Evolutionary conservation across 2,329 filamentous ascomycete genomes (phyloP).

Genomic region (Metarhizium humberi): DNA sequence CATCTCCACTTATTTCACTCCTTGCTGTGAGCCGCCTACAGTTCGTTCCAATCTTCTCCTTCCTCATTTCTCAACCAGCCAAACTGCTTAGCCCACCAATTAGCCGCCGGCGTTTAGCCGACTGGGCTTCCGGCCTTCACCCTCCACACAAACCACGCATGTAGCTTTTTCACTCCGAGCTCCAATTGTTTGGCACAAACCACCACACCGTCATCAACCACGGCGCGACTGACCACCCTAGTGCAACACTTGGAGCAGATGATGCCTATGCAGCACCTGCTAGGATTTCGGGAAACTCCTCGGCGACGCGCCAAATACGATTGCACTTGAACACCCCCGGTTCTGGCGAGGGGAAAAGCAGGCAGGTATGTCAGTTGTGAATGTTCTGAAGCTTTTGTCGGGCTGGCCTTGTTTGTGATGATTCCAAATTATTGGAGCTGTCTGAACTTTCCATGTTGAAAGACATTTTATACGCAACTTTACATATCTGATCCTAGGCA

Average conservation of each 20-base stretch:
- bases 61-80: neutral
- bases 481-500: slow-evolving; percentile 10
- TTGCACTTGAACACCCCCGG: neutral
- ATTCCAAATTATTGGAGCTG: slow-evolving; percentile 64
- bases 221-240: neutral
- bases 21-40: too few species aligned
- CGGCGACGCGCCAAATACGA: slow-evolving; percentile 3
- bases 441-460: slow-evolving; percentile 58
- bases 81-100: too few species aligned
- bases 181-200: neutral
- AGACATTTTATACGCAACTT: slow-evolving; percentile 47
- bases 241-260: neutral
- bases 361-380: neutral
- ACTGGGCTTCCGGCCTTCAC: neutral
- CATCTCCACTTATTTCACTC: neutral
- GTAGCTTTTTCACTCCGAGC: neutral
- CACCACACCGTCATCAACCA: neutral
- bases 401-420: slow-evolving; percentile 28
- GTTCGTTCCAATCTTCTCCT: too few species aligned
- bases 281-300: slow-evolving; percentile 5
- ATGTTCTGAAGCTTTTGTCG: neutral
- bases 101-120: slow-evolving; percentile 5
- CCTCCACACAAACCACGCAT: neutral
- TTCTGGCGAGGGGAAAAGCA: neutral
- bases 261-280: slow-evolving; percentile 5